phyloP scores from a whole-genome alignment of 176 grass and related monocot species.

The Urochloa ruziziensis region DNA sequence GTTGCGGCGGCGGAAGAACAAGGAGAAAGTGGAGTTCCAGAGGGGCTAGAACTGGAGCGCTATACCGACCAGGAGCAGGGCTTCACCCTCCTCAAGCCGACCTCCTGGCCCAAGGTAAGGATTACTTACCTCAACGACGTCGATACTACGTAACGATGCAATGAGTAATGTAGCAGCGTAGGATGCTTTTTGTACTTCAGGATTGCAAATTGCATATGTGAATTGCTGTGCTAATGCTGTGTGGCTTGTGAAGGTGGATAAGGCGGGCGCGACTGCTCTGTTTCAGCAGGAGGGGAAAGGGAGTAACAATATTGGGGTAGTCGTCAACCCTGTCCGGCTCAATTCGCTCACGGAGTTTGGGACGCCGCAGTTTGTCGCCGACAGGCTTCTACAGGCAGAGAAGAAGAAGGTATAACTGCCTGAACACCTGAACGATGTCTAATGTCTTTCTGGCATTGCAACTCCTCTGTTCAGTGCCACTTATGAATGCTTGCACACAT shows the following conservation, averaged over 20 bases:
- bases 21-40: not conserved
- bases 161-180: not conserved
- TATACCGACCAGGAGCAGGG: constrained; percentile 66
- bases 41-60: constrained; percentile 38
- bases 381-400: constrained; percentile 86
- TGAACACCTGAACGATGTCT: not conserved
- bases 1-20: not conserved
- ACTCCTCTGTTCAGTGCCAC: not conserved
- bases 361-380: constrained; percentile 77
- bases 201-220: not conserved
- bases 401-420: constrained; percentile 92
- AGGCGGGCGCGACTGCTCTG: constrained; percentile 74
- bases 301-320: constrained; percentile 79
- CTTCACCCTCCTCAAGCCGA: constrained; percentile 72
- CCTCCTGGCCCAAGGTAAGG: constrained; percentile 78
- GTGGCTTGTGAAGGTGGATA: constrained; percentile 72
- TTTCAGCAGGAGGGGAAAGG: constrained; percentile 77
- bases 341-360: constrained; percentile 79
- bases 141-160: not conserved
- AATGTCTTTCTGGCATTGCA: not conserved
- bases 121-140: not conserved
- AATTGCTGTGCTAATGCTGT: not conserved
- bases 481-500: not conserved
- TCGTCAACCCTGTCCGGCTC: constrained; percentile 82
- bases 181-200: not conserved